These are phyloP conservation scores for Eimeria praecox DNA, from an alignment of 169 alveolate species.

Conservation along the genomic window DNA sequence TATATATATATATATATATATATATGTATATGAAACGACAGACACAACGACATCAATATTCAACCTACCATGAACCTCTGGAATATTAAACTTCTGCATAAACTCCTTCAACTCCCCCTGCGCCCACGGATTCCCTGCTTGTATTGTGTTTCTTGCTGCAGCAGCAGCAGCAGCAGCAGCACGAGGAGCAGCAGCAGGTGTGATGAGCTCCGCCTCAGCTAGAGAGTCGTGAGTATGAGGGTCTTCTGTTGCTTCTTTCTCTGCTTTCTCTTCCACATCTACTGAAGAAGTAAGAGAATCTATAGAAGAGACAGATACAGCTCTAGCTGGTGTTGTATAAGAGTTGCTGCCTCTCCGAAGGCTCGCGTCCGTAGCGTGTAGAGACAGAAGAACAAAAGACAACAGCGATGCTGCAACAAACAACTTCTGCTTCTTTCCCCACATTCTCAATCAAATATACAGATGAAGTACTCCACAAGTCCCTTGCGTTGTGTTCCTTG, in stretches of 20 bases:
- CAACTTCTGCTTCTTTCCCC: too few species aligned
- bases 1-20: too few species aligned
- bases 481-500: too few species aligned
- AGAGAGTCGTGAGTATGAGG: too few species aligned
- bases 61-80: not conserved
- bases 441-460: too few species aligned
- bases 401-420: too few species aligned
- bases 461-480: too few species aligned
- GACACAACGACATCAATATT: not conserved
- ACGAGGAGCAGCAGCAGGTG: not conserved
- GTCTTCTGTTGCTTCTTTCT: not conserved
- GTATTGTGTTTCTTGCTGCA: too few species aligned
- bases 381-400: too few species aligned
- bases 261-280: not conserved
- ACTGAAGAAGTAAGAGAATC: not conserved
- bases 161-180: not conserved
- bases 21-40: too few species aligned
- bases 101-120: not conserved
- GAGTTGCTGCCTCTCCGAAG: not conserved
- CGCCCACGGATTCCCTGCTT: conserved; percentile 9
- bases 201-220: not conserved
- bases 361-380: too few species aligned
- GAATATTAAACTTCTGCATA: not conserved
- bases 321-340: not conserved
- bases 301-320: not conserved